These are phyloP conservation scores for Tetrahymena thermophila DNA, from an alignment of 73 alveolate genomes.

Conservation along the genomic window DNA sequence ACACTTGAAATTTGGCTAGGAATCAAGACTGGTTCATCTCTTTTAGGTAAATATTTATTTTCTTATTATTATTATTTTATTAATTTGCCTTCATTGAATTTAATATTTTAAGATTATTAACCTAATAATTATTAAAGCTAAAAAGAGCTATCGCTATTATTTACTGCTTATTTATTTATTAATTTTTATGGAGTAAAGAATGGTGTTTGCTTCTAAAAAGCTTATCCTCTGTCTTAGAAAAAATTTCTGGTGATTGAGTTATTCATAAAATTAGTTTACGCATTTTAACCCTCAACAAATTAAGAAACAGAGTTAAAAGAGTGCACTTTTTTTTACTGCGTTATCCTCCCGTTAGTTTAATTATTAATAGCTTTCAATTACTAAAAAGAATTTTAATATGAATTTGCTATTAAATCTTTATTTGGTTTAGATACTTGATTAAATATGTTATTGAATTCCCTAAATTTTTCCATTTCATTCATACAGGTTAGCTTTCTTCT, in stretches of 20 bases:
- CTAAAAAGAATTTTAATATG: neutral
- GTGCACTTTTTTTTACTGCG: neutral
- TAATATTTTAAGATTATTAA: no score
- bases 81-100: neutral
- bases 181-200: neutral
- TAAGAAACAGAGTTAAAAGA: neutral
- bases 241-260: neutral
- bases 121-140: neutral
- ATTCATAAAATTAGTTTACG: neutral
- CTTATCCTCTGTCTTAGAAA: neutral
- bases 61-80: no score
- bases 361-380: no score
- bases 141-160: neutral
- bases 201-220: neutral
- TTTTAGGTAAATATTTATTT: no score
- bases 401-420: neutral
- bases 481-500: neutral
- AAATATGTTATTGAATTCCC: neutral
- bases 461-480: neutral
- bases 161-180: neutral
- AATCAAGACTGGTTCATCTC: neutral
- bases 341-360: neutral
- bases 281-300: neutral
- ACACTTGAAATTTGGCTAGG: neutral
- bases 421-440: neutral